Evolutionary conservation across 2,329 filamentous ascomycete genomes (phyloP).

Genomic region (Aspergillus sp.): DNA sequence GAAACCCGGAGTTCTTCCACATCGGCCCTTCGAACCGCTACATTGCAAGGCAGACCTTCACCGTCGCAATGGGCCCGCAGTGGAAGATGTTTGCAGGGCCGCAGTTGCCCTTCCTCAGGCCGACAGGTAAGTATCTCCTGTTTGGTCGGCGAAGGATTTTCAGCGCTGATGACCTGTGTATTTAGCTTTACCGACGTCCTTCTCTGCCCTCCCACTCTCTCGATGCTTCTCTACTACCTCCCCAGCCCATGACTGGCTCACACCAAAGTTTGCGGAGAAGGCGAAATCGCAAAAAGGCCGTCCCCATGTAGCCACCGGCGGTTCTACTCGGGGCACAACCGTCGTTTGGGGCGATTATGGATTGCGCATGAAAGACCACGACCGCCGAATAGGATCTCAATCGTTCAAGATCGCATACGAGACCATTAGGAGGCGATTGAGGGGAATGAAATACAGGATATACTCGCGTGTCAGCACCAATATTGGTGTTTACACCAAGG

Average conservation of each 20-base stretch:
- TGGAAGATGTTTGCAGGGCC: slow-evolving; percentile 27
- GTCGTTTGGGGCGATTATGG: slow-evolving; percentile 96
- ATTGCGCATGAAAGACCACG: slow-evolving; percentile 84
- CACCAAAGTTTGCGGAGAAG: slow-evolving; percentile 67
- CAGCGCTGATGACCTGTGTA: slow-evolving; percentile 13
- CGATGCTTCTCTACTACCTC: slow-evolving; percentile 66
- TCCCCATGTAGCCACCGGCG: slow-evolving; percentile 78
- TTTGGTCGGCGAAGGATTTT: slow-evolving; percentile 4
- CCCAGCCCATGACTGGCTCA: slow-evolving; percentile 61
- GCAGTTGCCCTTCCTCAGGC: slow-evolving; percentile 25
- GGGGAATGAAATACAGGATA: slow-evolving; percentile 84
- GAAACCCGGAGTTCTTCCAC: slow-evolving; percentile 11
- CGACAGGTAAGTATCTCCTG: slow-evolving; percentile 20
- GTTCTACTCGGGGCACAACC: slow-evolving; percentile 84
- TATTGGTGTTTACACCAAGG: slow-evolving; percentile 88
- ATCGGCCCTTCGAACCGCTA: slow-evolving; percentile 3
- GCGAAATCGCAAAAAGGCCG: slow-evolving; percentile 86
- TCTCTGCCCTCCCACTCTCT: slow-evolving; percentile 30
- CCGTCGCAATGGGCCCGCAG: slow-evolving; percentile 25
- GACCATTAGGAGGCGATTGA: slow-evolving; percentile 77
- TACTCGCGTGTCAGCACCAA: slow-evolving; percentile 89
- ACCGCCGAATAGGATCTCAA: slow-evolving; percentile 76
- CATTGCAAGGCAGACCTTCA: slow-evolving; percentile 4
- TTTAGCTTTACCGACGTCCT: slow-evolving; percentile 18
- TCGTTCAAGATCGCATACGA: slow-evolving; percentile 88